These are phyloP conservation scores for Orbilia javanica DNA, from an alignment of 2,329 filamentous ascomycete species.

Conservation along the genomic window DNA sequence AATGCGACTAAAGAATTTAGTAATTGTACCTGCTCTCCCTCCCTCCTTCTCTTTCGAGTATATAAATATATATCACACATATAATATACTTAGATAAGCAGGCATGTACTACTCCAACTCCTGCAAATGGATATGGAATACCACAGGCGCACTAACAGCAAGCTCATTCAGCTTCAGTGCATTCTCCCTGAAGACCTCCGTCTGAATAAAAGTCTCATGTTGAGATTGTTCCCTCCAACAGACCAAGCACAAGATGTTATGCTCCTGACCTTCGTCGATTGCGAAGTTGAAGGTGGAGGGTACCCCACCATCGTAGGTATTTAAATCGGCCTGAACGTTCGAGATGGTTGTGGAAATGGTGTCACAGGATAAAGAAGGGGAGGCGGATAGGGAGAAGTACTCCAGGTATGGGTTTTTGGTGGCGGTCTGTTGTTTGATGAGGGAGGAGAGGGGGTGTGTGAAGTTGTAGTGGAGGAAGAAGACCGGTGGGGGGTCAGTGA, in stretches of 20 bases:
- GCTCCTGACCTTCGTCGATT: conserved; percentile 4
- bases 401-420: conserved; percentile 20
- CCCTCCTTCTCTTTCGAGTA: too few relatives aligned
- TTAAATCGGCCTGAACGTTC: not conserved
- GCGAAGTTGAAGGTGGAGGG: not conserved
- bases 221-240: conserved; percentile 16
- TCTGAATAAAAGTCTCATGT: not conserved
- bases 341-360: not conserved
- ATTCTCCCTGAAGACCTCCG: not conserved
- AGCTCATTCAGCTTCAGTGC: conserved; percentile 3
- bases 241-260: not conserved
- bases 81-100: too few relatives aligned
- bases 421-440: not conserved
- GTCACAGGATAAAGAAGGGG: not conserved
- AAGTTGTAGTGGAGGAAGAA: conserved; percentile 33
- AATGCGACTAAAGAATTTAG: not conserved
- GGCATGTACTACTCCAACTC: not conserved
- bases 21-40: not conserved
- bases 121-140: conserved; percentile 29
- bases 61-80: too few relatives aligned
- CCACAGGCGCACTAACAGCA: not conserved
- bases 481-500: conserved; percentile 11
- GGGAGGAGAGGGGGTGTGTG: conserved; percentile 17
- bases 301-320: not conserved
- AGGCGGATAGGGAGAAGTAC: conserved; percentile 18